Conservation (phyloP, 192 early-diverging fungal genomes). For the Phlyctochytrium planicorne region DNA sequence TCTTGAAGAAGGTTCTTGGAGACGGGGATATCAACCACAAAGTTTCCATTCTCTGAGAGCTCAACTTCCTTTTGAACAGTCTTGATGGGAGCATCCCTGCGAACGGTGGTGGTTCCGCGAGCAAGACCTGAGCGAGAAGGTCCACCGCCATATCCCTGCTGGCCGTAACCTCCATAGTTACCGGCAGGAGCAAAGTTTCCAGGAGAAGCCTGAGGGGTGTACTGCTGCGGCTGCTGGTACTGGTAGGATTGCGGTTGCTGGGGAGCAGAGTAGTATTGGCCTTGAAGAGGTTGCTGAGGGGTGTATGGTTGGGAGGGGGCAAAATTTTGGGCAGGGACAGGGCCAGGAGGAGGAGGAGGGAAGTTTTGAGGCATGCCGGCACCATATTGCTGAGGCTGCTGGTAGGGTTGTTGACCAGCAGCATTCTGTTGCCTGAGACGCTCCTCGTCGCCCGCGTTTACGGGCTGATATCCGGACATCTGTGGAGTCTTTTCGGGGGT, state of each 20-base stretch:
- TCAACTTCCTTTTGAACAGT: conserved; percentile 30
- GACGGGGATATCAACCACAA: conserved; percentile 41
- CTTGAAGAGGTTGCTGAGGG: neutral
- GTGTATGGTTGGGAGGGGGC: neutral
- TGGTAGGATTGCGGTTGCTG: conserved; percentile 1
- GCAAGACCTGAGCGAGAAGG: neutral
- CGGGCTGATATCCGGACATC: neutral
- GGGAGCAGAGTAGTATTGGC: neutral
- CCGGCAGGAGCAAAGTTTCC: neutral
- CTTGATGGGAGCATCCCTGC: conserved; percentile 1
- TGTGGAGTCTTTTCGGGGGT: too few relatives aligned
- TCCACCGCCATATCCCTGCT: neutral
- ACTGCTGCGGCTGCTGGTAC: conserved; percentile 8
- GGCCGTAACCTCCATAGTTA: neutral
- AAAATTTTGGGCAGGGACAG: neutral
- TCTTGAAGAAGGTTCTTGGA: conserved; percentile 34
- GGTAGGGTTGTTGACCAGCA: neutral
- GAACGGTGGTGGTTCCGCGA: conserved; percentile 1
- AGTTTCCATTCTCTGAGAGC: conserved; percentile 37
- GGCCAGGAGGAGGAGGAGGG: conserved; percentile 2
- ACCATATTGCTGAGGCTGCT: neutral
- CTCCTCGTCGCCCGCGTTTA: neutral
- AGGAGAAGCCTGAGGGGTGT: neutral
- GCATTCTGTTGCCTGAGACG: neutral
- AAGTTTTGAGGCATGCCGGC: conserved; percentile 3